A percentile compares a stretch with the other conserved stretches of the same genome.
Evolutionary conservation across 495 filamentous ascomycete genomes (phyloP).

Genomic region (Polyplosphaeria fusca): DNA sequence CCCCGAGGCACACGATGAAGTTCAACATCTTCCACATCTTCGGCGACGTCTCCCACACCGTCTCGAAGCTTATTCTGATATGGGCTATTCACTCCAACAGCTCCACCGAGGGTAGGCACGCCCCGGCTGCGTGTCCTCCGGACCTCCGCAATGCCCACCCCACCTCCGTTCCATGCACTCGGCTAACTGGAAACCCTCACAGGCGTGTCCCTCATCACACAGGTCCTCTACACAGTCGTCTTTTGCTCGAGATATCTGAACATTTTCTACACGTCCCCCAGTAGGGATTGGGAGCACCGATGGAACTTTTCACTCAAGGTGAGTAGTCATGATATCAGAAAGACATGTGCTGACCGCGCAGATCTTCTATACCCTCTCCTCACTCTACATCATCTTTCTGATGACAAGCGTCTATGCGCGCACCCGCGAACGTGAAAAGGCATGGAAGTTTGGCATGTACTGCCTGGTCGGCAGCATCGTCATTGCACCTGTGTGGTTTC

Average conservation of each 20-base stretch:
- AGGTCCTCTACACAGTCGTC: conserved; percentile 80
- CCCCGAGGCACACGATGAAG: too few species aligned
- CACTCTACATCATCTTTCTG: conserved; percentile 80
- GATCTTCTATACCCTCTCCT: conserved; percentile 78
- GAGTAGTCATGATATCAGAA: neutral
- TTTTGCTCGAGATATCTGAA: conserved; percentile 87
- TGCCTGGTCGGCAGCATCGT: conserved; percentile 58
- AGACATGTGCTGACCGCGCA: neutral
- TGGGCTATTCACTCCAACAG: conserved; percentile 84
- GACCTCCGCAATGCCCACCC: neutral
- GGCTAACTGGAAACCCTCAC: neutral
- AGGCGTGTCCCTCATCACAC: conserved; percentile 94
- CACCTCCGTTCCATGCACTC: neutral
- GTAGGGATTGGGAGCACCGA: conserved; percentile 24
- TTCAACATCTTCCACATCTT: conserved; percentile 72
- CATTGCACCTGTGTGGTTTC: conserved; percentile 62
- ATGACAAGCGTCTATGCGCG: conserved; percentile 86
- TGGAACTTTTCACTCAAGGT: conserved; percentile 74
- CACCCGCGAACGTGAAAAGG: conserved; percentile 82
- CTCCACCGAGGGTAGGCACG: conserved; percentile 72
- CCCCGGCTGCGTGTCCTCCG: neutral
- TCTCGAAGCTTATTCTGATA: conserved; percentile 84
- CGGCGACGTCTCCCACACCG: conserved; percentile 77
- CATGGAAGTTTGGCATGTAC: conserved; percentile 78
- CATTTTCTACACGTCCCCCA: conserved; percentile 52